Percentiles rank a stretch among this genome's conserved stretches.
Conservation (phyloP, 139 green algal species). For the Astrephomene gubernaculifera region DNA sequence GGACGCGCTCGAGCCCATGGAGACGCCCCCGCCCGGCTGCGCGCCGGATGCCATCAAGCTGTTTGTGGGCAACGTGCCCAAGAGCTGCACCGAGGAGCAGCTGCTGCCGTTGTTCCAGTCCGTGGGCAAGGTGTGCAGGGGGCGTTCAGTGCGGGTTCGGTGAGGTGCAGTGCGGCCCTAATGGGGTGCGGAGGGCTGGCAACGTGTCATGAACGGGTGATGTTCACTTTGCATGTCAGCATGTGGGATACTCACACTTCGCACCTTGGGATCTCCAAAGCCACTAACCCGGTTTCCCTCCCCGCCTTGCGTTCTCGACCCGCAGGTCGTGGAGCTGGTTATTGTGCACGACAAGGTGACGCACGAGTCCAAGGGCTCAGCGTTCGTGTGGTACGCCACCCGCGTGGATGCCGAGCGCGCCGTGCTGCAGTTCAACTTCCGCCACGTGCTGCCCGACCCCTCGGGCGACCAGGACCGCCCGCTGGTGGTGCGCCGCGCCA, state of each 20-base stretch:
- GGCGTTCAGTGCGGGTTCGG: too few relatives aligned
- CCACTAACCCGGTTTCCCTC: too few relatives aligned
- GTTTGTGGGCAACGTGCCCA: slow-evolving; percentile 80
- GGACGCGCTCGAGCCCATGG: slow-evolving; percentile 22
- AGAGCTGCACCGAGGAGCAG: slow-evolving; percentile 70
- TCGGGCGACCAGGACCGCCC: slow-evolving; percentile 66
- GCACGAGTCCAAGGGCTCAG: slow-evolving; percentile 73
- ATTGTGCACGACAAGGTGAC: slow-evolving; percentile 74
- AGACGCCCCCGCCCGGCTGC: slow-evolving; percentile 56
- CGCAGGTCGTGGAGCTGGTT: slow-evolving; percentile 65
- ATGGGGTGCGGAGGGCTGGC: neutral
- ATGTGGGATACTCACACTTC: too few relatives aligned
- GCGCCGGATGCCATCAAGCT: slow-evolving; percentile 61
- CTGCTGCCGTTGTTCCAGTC: slow-evolving; percentile 72
- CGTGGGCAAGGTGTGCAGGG: slow-evolving; percentile 64
- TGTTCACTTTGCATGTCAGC: too few relatives aligned
- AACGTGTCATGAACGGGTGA: too few relatives aligned
- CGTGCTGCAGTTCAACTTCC: slow-evolving; percentile 68
- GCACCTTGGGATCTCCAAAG: too few relatives aligned
- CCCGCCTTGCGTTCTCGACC: too few relatives aligned
- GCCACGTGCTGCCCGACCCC: slow-evolving; percentile 58
- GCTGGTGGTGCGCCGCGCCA: slow-evolving; percentile 73
- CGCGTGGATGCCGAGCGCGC: slow-evolving; percentile 56
- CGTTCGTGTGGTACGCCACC: slow-evolving; percentile 71
- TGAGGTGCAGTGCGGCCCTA: neutral